These are phyloP conservation scores for Colletotrichum abscissum DNA, from an alignment of 2,329 filamentous ascomycete genomes.

Conservation along the genomic window DNA sequence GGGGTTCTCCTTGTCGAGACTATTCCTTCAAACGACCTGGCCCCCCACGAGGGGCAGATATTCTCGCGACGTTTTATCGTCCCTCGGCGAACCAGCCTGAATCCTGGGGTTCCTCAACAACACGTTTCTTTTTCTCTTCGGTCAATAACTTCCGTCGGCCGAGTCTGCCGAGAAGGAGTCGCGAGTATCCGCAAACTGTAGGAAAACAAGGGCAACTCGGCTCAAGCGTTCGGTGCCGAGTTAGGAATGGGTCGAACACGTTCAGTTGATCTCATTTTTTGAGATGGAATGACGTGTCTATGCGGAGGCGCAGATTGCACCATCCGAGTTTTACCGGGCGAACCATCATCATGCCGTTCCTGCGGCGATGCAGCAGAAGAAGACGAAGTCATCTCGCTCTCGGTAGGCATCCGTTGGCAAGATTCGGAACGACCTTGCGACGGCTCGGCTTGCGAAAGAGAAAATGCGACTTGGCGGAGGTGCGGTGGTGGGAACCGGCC, in stretches of 20 bases:
- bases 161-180: neutral
- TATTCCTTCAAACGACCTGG: neutral
- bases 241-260: neutral
- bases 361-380: neutral
- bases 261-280: neutral
- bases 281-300: neutral
- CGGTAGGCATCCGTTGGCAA: neutral
- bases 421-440: neutral
- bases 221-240: neutral
- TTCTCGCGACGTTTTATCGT: neutral
- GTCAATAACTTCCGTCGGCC: neutral
- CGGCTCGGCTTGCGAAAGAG: neutral
- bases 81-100: too few relatives aligned
- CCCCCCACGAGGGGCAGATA: neutral
- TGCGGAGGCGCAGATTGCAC: neutral
- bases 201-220: neutral
- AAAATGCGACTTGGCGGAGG: neutral
- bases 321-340: neutral
- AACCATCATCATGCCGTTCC: neutral
- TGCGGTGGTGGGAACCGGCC: neutral
- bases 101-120: neutral
- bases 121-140: neutral
- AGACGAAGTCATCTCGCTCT: neutral
- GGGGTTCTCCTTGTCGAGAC: neutral
- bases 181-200: neutral